A percentile compares a stretch with the other conserved stretches of the same genome.
Conservation (phyloP, 805 yeast genomes). For the Maudiozyma turicensis region DNA sequence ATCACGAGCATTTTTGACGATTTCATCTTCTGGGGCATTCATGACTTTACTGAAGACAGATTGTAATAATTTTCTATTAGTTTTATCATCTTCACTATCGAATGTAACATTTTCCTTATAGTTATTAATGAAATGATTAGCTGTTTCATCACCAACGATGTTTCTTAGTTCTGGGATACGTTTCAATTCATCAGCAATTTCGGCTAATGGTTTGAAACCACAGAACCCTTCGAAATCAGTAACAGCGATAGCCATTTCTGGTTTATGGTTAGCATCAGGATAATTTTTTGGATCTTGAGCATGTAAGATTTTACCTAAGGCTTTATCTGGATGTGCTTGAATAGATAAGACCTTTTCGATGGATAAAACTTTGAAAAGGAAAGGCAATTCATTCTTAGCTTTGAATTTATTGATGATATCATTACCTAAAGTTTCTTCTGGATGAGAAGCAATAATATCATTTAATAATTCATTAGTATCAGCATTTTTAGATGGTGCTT, state of each 20-base stretch:
- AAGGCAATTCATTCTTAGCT: slow-evolving; percentile 66
- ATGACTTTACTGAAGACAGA: slow-evolving; percentile 71
- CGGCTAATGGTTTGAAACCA: slow-evolving; percentile 86
- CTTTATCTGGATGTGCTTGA: slow-evolving; percentile 97
- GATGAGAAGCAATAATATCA: slow-evolving; percentile 52
- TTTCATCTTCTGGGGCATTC: slow-evolving; percentile 60
- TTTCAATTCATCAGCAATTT: slow-evolving; percentile 58
- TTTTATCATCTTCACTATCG: slow-evolving; percentile 44
- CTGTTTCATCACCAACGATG: slow-evolving; percentile 55
- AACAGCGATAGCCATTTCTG: slow-evolving; percentile 98
- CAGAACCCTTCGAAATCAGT: slow-evolving; percentile 96
- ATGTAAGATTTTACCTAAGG: slow-evolving; percentile 66
- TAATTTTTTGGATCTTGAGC: slow-evolving; percentile 82
- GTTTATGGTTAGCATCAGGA: slow-evolving; percentile 97
- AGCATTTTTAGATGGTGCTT: slow-evolving; percentile 64
- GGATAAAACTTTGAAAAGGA: slow-evolving; percentile 86
- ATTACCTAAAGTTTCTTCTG: slow-evolving; percentile 50
- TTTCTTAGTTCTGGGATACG: slow-evolving; percentile 68
- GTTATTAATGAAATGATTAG: slow-evolving; percentile 42
- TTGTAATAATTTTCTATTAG: slow-evolving; percentile 60
- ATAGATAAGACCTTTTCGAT: slow-evolving; percentile 88
- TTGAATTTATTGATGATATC: slow-evolving; percentile 57
- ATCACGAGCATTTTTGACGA: slow-evolving; percentile 47
- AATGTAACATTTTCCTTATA: slow-evolving; percentile 35
- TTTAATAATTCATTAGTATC: slow-evolving; percentile 51